A percentile compares a stretch with the other conserved stretches of the same genome.
These are phyloP conservation scores for Aspergillus novoparasiticus DNA, from an alignment of 2,329 filamentous ascomycete species.

Conservation along the genomic window DNA sequence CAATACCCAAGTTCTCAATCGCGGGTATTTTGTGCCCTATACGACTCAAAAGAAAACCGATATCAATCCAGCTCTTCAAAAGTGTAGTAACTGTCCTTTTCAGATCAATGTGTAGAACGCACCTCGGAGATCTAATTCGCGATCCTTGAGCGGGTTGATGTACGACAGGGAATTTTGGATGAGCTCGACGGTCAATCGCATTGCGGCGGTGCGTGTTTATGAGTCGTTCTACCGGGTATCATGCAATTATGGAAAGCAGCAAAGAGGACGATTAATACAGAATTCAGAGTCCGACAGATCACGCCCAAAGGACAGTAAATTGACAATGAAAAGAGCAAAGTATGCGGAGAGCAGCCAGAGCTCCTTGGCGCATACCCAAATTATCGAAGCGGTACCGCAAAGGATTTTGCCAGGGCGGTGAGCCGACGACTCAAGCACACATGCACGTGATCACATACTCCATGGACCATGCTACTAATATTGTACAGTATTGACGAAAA, in stretches of 20 bases:
- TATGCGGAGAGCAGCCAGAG: conserved; percentile 10
- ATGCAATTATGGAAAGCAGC: conserved; percentile 12
- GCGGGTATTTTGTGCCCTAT: conserved; percentile 96
- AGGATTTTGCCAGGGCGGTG: conserved; percentile 24
- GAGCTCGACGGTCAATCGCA: conserved; percentile 95
- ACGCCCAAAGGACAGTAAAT: not conserved
- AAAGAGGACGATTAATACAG: not conserved
- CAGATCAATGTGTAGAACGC: conserved; percentile 60
- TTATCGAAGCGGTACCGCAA: conserved; percentile 12
- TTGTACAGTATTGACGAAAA: not conserved
- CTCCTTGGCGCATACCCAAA: conserved; percentile 14
- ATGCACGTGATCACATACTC: not conserved
- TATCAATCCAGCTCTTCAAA: conserved; percentile 80
- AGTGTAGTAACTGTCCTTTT: conserved; percentile 98
- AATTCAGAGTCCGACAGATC: not conserved
- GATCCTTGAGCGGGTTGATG: conserved; percentile 97
- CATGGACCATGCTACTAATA: not conserved
- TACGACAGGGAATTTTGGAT: conserved; percentile 95
- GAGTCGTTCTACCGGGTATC: conserved; percentile 19
- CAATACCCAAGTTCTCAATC: conserved; percentile 96
- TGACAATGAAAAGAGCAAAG: not conserved
- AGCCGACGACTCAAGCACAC: conserved; percentile 8
- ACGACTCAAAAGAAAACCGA: conserved; percentile 54
- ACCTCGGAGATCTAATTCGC: conserved; percentile 99
- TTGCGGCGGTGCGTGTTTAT: conserved; percentile 46